Evolutionary conservation across 2,329 filamentous ascomycete genomes (phyloP).

Genomic region (Fusarium penzigii): DNA sequence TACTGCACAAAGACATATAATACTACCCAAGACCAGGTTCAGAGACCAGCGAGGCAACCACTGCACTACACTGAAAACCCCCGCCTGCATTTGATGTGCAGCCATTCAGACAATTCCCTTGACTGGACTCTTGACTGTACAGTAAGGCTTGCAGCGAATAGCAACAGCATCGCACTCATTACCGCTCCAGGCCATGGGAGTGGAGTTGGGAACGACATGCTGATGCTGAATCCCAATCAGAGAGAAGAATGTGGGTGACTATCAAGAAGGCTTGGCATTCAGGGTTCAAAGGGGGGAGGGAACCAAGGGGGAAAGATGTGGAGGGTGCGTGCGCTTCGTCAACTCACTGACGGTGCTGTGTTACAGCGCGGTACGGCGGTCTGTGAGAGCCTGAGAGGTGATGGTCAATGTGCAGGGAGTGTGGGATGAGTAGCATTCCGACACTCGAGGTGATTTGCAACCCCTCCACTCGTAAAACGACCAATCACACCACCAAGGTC

Average conservation of each 20-base stretch:
- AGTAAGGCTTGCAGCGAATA: neutral
- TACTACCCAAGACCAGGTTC: too few species aligned
- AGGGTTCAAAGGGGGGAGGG: conserved; percentile 1
- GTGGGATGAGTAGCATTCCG: too few species aligned
- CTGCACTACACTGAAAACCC: too few species aligned
- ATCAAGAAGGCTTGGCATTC: conserved; percentile 15
- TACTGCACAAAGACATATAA: too few species aligned
- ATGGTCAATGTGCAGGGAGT: too few species aligned
- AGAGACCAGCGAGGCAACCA: too few species aligned
- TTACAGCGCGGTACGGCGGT: too few species aligned
- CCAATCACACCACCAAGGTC: conserved; percentile 2
- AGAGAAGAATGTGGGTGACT: neutral
- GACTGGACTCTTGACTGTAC: neutral
- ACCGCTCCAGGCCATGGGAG: conserved; percentile 20
- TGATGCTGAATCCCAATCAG: conserved; percentile 4
- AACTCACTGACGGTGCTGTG: conserved; percentile 14
- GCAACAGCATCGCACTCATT: conserved; percentile 28
- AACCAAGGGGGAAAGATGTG: too few species aligned
- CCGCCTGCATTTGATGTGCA: too few species aligned
- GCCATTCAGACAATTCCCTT: neutral
- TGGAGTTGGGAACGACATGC: neutral
- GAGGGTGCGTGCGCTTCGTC: conserved; percentile 9
- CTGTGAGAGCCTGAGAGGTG: too few species aligned
- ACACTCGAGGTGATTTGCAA: too few species aligned
- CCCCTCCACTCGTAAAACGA: too few species aligned